Base-by-base conservation (phyloP, 2,329 filamentous ascomycete genomes). In the Alternaria infectoria region DNA sequence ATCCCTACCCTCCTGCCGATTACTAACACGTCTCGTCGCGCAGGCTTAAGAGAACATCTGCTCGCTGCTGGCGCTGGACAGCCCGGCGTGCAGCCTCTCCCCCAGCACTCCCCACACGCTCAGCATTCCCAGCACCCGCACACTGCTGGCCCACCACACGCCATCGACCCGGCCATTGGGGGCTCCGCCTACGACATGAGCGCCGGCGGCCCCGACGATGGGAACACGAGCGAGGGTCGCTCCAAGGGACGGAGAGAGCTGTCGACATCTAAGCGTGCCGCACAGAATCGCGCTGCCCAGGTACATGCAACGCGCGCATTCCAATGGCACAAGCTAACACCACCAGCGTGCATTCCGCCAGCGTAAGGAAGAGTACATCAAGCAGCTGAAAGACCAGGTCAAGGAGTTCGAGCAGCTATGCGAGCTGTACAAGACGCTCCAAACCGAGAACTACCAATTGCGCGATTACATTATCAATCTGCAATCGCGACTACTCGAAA, bases 331-430 rank as follows among this genome's bases (percentile, higher is more conserved):
- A 69, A 69, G 69, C 73, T 78, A 62, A 77, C 68, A 5, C 13
- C 17, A 9, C 21, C 69, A 99, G 95, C 89, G 96, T 79, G 96
- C 96, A 45, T 99, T 99, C 82, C 92, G 96, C 45, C 94, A 98
- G 82, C 91, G 96, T 67, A 99, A 99, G 79, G 96, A 99, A 81
- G 92, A 93, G 49, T 97, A 99, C 80, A 99, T 99, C 80, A 97
- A 97, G 84, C 96, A 97, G 79, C 87, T 99, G 7, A 96, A 99
- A 81, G 91, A 96, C 77, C 93, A 98, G 78, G 93, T 97, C 55
- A 90, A 93, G 74, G 92, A 96, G 28, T 92, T 89, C 69, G 86
- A 88, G 70, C 86, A 89, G 17, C 88, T 97, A 80, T 91, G 93
- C 69, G 87, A 91, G 66, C 88, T 87, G 59, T 93, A 88, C 81